Evolutionary conservation across 2,329 filamentous ascomycete species (phyloP).

Genomic region (Exophiala oligosperma): DNA sequence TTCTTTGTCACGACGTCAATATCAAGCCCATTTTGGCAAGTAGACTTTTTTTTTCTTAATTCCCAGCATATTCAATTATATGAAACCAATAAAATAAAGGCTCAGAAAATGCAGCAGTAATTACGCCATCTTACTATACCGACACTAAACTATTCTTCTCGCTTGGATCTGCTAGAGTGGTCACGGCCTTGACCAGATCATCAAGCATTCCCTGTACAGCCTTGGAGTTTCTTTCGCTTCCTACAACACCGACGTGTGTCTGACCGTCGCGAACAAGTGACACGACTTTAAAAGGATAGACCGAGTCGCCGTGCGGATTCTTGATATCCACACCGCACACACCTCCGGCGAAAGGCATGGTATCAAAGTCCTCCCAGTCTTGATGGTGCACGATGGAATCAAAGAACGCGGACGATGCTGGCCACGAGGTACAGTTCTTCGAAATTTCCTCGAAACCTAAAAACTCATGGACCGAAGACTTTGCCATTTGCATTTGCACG

Average conservation of each 20-base stretch:
- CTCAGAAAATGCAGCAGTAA: too few relatives aligned
- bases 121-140: too few relatives aligned
- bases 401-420: conserved; percentile 45
- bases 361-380: conserved; percentile 62
- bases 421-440: conserved; percentile 48
- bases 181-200: conserved; percentile 48
- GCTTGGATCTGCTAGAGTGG: too few relatives aligned
- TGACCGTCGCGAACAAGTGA: conserved; percentile 56
- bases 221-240: conserved; percentile 55
- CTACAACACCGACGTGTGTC: conserved; percentile 60
- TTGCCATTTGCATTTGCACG: conserved; percentile 59
- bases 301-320: conserved; percentile 60
- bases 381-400: conserved; percentile 58
- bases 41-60: too few relatives aligned
- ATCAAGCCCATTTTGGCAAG: neutral
- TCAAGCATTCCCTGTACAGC: conserved; percentile 54
- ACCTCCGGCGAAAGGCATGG: conserved; percentile 39
- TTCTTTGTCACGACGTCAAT: neutral
- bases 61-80: too few relatives aligned
- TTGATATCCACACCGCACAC: conserved; percentile 56
- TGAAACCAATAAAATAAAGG: too few relatives aligned
- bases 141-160: conserved; percentile 32
- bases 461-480: conserved; percentile 56
- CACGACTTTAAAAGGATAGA: conserved; percentile 61
- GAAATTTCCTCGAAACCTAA: conserved; percentile 58